A percentile compares a stretch with the other conserved stretches of the same genome.
These are phyloP conservation scores for Rutstroemia sp. DNA, from an alignment of 2,329 filamentous ascomycete species.

Conservation along the genomic window DNA sequence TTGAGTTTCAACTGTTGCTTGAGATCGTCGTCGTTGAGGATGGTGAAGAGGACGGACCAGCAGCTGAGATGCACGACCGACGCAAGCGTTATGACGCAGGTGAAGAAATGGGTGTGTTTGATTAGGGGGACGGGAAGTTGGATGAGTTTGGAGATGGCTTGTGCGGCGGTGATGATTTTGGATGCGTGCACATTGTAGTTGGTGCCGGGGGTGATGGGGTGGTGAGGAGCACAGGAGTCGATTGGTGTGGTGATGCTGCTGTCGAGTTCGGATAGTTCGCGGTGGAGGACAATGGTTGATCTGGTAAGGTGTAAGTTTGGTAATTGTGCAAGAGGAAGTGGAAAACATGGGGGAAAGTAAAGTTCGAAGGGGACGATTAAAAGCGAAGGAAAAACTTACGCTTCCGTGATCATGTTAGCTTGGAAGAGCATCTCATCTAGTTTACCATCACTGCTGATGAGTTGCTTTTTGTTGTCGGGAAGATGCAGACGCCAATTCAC, in stretches of 20 bases:
- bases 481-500: constrained; percentile 76
- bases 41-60: constrained; percentile 45
- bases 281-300: constrained; percentile 67
- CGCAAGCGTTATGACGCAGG: constrained; percentile 69
- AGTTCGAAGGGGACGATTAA: not conserved
- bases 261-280: constrained; percentile 70
- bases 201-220: constrained; percentile 20
- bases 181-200: constrained; percentile 51
- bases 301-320: constrained; percentile 26
- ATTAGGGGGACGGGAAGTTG: constrained; percentile 65
- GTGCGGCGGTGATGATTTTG: constrained; percentile 73
- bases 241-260: constrained; percentile 48
- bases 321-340: not conserved
- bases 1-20: constrained; percentile 73
- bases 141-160: constrained; percentile 67
- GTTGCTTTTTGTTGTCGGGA: constrained; percentile 62
- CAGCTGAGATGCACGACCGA: constrained; percentile 77
- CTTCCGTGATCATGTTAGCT: constrained; percentile 69
- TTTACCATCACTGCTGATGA: constrained; percentile 60
- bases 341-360: not conserved
- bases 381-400: constrained; percentile 18
- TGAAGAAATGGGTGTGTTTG: constrained; percentile 77
- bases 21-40: constrained; percentile 51
- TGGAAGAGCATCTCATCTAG: constrained; percentile 91
- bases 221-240: constrained; percentile 58